phyloP scores from a whole-genome alignment of 108 stramenopile species.

The Discostella pseudostelligera region DNA sequence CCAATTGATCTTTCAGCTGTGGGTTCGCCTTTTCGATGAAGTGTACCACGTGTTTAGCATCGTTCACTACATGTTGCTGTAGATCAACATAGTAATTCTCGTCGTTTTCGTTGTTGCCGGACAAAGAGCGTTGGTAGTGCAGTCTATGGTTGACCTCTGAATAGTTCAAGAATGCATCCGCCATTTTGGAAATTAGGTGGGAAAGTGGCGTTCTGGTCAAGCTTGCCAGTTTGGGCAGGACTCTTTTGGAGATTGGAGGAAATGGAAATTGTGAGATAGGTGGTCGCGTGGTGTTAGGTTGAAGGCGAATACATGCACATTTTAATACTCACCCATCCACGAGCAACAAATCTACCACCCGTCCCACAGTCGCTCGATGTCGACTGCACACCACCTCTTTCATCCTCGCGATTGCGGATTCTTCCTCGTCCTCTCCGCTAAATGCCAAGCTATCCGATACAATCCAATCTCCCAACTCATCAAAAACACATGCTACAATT shows the following conservation, averaged over 20 bases:
- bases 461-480: conserved; percentile 36
- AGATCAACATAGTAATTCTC: conserved; percentile 3
- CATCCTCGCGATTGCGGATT: not conserved
- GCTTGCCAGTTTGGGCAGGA: conserved; percentile 27
- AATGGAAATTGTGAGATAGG: not conserved
- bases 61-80: conserved; percentile 5
- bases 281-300: not conserved
- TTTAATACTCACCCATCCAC: conserved; percentile 29
- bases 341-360: conserved; percentile 42
- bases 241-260: conserved; percentile 6
- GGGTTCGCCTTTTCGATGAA: conserved; percentile 32
- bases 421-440: conserved; percentile 3
- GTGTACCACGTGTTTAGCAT: conserved; percentile 24
- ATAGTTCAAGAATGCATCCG: conserved; percentile 35
- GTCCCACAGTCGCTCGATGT: conserved; percentile 29
- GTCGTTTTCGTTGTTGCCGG: not conserved
- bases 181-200: conserved; percentile 25
- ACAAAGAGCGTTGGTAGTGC: not conserved
- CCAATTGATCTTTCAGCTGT: conserved; percentile 21
- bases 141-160: conserved; percentile 37
- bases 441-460: conserved; percentile 20
- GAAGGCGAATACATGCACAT: no score
- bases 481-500: conserved; percentile 33
- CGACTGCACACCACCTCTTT: conserved; percentile 5
- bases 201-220: conserved; percentile 17